Evolutionary conservation across 1,284 basidiomycete genomes (phyloP).

Genomic region (Puccinia novopanici): DNA sequence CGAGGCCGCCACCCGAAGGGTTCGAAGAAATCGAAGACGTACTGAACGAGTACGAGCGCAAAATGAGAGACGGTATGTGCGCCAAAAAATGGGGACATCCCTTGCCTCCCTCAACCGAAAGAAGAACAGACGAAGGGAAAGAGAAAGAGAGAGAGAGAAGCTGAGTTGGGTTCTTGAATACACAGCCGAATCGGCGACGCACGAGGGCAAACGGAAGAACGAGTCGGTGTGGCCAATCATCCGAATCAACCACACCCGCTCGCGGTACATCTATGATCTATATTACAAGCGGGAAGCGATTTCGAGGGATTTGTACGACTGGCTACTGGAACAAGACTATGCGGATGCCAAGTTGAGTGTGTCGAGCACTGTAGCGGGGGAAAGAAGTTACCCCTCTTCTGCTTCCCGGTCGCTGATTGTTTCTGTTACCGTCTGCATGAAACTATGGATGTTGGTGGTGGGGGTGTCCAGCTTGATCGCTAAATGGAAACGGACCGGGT

Average conservation of each 20-base stretch:
- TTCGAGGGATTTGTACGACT: slow-evolving; percentile 90
- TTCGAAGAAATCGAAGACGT: slow-evolving; percentile 95
- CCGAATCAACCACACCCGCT: slow-evolving; percentile 82
- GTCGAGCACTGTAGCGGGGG: no score
- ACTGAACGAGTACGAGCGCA: slow-evolving; percentile 90
- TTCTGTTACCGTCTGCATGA: not conserved
- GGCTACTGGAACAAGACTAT: slow-evolving; percentile 95
- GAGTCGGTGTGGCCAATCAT: slow-evolving; percentile 99
- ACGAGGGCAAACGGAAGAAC: slow-evolving; percentile 95
- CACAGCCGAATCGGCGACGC: slow-evolving; percentile 82
- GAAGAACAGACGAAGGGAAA: not conserved
- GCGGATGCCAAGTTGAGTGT: slow-evolving; percentile 82
- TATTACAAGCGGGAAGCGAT: slow-evolving; percentile 99
- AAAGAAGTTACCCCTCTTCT: not conserved
- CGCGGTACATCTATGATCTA: slow-evolving; percentile 90
- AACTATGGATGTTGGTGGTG: not conserved
- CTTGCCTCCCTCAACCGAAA: not conserved
- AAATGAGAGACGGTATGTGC: slow-evolving; percentile 76
- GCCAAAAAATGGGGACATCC: not conserved
- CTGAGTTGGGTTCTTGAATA: no score
- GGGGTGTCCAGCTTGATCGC: slow-evolving; percentile 76
- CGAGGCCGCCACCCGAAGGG: slow-evolving; percentile 93
- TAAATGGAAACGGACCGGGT: slow-evolving; percentile 98
- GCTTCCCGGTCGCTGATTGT: not conserved
- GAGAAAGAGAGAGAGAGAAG: not conserved